These are phyloP conservation scores for Gloeophyllum trabeum DNA, from an alignment of 768 basidiomycete genomes.

Conservation along the genomic window DNA sequence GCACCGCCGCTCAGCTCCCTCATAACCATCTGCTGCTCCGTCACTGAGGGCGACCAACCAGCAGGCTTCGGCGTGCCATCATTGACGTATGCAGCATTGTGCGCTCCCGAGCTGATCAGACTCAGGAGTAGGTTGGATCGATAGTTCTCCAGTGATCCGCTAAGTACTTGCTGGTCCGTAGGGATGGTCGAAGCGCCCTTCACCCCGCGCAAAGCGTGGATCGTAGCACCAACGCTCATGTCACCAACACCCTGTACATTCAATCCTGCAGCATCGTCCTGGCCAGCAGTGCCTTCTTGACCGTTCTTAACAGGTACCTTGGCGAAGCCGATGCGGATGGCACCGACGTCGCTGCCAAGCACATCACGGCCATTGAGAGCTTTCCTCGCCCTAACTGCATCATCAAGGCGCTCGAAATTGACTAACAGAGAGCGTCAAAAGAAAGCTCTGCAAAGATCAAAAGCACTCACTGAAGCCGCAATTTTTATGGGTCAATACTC, in stretches of 20 bases:
- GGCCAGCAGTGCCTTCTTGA: conserved; percentile 43
- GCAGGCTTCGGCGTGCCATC: conserved; percentile 52
- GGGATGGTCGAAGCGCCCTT: conserved; percentile 91
- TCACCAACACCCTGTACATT: conserved; percentile 78
- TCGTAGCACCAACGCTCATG: conserved; percentile 78
- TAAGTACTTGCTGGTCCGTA: conserved; percentile 87
- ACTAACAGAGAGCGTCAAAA: conserved; percentile 30
- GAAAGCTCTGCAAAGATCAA: background rate
- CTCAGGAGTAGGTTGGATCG: conserved; percentile 83
- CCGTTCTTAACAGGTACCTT: conserved; percentile 91
- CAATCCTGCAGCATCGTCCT: conserved; percentile 54
- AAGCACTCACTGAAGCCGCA: conserved; percentile 72
- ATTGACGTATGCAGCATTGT: conserved; percentile 39
- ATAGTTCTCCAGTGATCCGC: conserved; percentile 90
- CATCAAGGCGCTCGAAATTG: conserved; percentile 96
- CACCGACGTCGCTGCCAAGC: conserved; percentile 91
- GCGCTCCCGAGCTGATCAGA: conserved; percentile 73
- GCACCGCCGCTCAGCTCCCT: conserved; percentile 76
- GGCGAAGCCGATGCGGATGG: conserved; percentile 94
- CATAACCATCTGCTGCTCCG: conserved; percentile 97
- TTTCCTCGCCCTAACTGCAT: conserved; percentile 91
- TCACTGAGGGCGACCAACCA: conserved; percentile 65
- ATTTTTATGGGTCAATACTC: conserved; percentile 95
- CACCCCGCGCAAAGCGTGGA: conserved; percentile 76
- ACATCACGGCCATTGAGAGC: conserved; percentile 94